Evolutionary conservation across 2,329 filamentous ascomycete genomes (phyloP), one percentile per base, ranked within the genome.

Genomic region (Aureobasidium sp.): DNA sequence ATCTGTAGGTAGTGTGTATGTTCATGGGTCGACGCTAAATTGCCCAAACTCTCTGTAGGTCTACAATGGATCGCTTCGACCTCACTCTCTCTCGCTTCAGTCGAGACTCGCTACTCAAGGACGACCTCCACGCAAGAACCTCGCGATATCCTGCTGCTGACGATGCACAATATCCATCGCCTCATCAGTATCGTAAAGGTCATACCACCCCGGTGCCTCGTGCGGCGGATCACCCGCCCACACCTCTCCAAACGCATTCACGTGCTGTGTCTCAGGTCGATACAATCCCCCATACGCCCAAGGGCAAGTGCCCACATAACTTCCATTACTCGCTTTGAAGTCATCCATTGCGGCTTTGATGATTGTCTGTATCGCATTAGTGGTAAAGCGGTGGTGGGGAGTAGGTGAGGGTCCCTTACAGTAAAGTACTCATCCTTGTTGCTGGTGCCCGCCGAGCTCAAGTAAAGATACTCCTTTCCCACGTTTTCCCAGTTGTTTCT

Each of bases 181-280:
- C 40, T 65, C 55, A 53, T 70, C 68, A 6, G 62, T 63, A 53
- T 71, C 66, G 37, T 70, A 71, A 37, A 71, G 32, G 56, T 70
- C 68, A 49, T 71, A 71, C 68, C 68, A 71, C 0, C 68, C 68
- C 0, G 68, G 68, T 4, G 59, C 59, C 56, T 71, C 68, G 52
- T 71, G 68, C 1, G 68, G 68, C 16, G 68, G 68, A 45, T 71
- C 68, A 3, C 68, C 68, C 1, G 68, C 68, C 68, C 68, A 71
- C 0, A 70, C 63, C 64, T 70, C 68, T 2, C 67, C 68, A 52
- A 70, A 70, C 5, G 64, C 63, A 56, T 71, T 68, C 6, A 60
- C 60, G 27, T 60, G 49, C 55, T 71, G 64, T n/a, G 66, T 69
- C 54, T 71, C 68, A 0, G 68, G 68, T 1, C 68, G 60, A 54